phyloP scores from a whole-genome alignment of 2,329 filamentous ascomycete genomes.

The Aspergillus thermomutatus region DNA sequence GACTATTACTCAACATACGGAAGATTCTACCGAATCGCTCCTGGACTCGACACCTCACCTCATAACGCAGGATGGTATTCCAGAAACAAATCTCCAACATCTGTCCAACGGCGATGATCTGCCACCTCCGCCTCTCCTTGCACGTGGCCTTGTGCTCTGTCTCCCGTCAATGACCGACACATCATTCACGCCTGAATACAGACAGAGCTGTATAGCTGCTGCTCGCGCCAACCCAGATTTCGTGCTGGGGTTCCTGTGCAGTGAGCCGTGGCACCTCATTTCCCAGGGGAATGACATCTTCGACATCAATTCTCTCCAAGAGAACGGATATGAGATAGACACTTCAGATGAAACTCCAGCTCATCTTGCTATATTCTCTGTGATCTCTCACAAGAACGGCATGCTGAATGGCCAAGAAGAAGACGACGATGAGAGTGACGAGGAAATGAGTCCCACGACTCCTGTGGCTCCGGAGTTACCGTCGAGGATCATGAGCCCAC shows the following conservation, averaged over 20 bases:
- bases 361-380: not conserved
- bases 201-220: conserved; percentile 33
- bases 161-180: conserved; percentile 30
- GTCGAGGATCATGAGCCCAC: conserved; percentile 1
- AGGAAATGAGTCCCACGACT: not conserved
- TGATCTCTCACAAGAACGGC: conserved; percentile 1
- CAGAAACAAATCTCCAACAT: conserved; percentile 7
- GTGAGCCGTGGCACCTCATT: conserved; percentile 34
- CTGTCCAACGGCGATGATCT: conserved; percentile 22
- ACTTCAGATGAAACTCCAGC: conserved; percentile 9
- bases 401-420: not conserved
- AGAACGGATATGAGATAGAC: conserved; percentile 13
- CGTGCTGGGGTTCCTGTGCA: conserved; percentile 35
- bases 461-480: not conserved
- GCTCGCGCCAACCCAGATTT: conserved; percentile 41
- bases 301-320: conserved; percentile 18
- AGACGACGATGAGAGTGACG: conserved; percentile 1
- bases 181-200: conserved; percentile 32
- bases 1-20: conserved; percentile 36
- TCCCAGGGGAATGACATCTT: conserved; percentile 28
- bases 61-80: conserved; percentile 7
- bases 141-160: conserved; percentile 35
- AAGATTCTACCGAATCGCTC: conserved; percentile 21
- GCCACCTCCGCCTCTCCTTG: conserved; percentile 32
- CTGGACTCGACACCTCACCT: conserved; percentile 9